These are phyloP conservation scores for Rhynchosporium graminicola DNA, from an alignment of 2,329 filamentous ascomycete species.

Conservation along the genomic window DNA sequence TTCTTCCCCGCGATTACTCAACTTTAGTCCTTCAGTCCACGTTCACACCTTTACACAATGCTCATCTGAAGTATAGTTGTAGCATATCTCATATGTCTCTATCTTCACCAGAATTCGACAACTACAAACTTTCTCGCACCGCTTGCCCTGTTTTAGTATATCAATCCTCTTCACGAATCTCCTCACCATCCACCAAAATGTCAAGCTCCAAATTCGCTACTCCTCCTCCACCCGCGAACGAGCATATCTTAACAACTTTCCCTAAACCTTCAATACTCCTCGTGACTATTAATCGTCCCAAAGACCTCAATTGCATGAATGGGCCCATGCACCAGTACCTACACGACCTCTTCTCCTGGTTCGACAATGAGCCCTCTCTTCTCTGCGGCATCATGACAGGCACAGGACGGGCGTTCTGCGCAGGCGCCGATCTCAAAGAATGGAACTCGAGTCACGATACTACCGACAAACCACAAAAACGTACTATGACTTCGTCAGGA, in stretches of 20 bases:
- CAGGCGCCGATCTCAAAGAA: conserved; percentile 68
- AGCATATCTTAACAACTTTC: conserved; percentile 45
- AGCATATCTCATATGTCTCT: not conserved
- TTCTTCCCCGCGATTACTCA: not conserved
- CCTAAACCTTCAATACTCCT: conserved; percentile 57
- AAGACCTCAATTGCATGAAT: conserved; percentile 58
- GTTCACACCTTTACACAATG: not conserved
- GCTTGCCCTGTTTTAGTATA: conserved; percentile 26
- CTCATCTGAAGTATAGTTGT: not conserved
- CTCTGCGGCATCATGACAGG: conserved; percentile 66
- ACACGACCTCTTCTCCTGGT: conserved; percentile 56
- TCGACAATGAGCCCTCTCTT: conserved; percentile 58
- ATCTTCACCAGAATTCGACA: conserved; percentile 20
- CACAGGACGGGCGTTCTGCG: conserved; percentile 64
- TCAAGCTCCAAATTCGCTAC: conserved; percentile 24
- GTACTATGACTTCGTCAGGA: conserved; percentile 46
- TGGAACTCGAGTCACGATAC: conserved; percentile 52
- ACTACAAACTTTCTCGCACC: conserved; percentile 23
- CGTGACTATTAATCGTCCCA: conserved; percentile 60
- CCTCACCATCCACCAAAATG: conserved; percentile 12
- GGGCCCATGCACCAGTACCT: conserved; percentile 43
- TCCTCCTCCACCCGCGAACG: conserved; percentile 28
- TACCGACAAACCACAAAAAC: not conserved
- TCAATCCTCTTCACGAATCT: conserved; percentile 9
- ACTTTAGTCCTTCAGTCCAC: not conserved